Evolutionary conservation across 2,329 filamentous ascomycete genomes (phyloP), one percentile per base, ranked within the genome.

Genomic region (Cryphonectria japonica): DNA sequence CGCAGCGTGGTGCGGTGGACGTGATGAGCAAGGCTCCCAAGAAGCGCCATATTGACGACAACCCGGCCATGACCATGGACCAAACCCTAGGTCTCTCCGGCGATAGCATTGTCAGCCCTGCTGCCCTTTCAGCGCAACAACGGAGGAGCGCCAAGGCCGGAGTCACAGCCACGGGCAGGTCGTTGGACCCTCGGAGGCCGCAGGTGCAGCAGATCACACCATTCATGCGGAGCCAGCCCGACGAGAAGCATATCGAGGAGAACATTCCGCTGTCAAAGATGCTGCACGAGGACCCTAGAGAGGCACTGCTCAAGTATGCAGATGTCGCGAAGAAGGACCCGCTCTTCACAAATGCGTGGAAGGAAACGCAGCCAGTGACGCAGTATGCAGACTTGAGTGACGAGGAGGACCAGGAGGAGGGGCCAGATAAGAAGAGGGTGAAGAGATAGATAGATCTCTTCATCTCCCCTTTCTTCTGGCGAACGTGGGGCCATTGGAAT

Each of bases 21-120:
- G 92, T 98, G 75, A 94, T 99, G 90, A 95, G 92, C 73, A 93
- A 94, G 77, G 94, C 94, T 0, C 95, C 96, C 2, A 98, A 99
- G 84, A 95, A 94, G 76, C 92, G 95, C 1, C 95, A 99, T 79
- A 90, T 99, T 72, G 96, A 99, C 79, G 96, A 99, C 80, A 94
- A 98, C 80, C 90, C 94, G 0, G 90, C 89, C 71, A 86, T 97
- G 46, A 97, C 95, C 0, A 97, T 93, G 79, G 94, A 97, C 78
- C 89, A 94, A 76, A 88, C 91, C 5, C 85, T 91, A 3, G 95
- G 94, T 19, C 86, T 98, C 71, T 94, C 94, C 0, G 93, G 91
- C 62, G 95, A 98, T 77, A 88, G 91, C 11, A 93, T 97, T 73
- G 83, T 97, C 69, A 91, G 89, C 37, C 90, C 90, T 2, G 91